Conservation (phyloP, 345 rosid species). For the Eucalyptus viminalis region DNA sequence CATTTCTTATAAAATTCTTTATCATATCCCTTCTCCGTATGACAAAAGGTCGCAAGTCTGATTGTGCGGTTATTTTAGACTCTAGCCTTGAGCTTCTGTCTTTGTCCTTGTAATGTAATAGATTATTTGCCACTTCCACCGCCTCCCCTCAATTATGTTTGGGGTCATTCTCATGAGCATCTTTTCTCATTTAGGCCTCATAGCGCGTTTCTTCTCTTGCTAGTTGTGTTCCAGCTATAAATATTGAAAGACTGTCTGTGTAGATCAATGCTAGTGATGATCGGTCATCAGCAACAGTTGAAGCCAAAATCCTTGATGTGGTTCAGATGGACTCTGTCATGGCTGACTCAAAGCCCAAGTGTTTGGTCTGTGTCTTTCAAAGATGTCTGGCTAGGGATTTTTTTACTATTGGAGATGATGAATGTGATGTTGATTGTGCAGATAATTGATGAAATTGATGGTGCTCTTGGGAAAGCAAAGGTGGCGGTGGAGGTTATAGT, state of each 20-base stretch:
- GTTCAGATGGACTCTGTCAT: conserved; percentile 96
- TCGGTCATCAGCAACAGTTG: conserved; percentile 71
- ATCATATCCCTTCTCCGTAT: neutral
- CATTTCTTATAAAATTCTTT: neutral
- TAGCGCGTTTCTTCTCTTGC: neutral
- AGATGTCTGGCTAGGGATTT: neutral
- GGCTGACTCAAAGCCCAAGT: conserved; percentile 81
- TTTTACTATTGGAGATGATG: neutral
- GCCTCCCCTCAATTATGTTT: neutral
- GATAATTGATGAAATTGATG: conserved; percentile 99
- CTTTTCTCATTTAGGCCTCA: neutral
- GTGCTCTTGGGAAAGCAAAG: conserved; percentile 92
- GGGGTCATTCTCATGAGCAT: neutral
- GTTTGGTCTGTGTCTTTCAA: conserved; percentile 12
- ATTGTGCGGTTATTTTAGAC: neutral
- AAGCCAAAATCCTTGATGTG: conserved; percentile 85
- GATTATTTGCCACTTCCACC: neutral
- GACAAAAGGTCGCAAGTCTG: neutral
- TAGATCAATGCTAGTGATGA: conserved; percentile 97
- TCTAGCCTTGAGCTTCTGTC: neutral
- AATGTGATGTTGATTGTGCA: conserved; percentile 11
- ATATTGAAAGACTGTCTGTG: neutral
- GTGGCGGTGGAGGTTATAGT: conserved; percentile 90
- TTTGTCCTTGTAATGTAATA: neutral
- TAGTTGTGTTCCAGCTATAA: neutral